Evolutionary conservation across 495 filamentous ascomycete genomes (phyloP).

Genomic region (Aspergillus bertholletiae): DNA sequence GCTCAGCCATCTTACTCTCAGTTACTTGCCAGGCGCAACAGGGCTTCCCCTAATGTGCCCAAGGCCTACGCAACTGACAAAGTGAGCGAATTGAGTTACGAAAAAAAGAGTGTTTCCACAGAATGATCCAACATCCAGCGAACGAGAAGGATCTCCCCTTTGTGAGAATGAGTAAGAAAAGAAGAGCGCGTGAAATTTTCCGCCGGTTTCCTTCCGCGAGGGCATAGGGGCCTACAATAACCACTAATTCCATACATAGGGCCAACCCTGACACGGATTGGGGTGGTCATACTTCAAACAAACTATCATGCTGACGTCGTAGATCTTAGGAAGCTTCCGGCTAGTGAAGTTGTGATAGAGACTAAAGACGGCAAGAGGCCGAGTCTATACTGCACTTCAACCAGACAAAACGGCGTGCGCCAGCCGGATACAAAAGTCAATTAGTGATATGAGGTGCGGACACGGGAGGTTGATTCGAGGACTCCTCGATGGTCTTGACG

Average conservation of each 20-base stretch:
- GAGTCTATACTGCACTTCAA: neutral
- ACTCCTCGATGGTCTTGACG: constrained; percentile 19
- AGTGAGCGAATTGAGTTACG: constrained; percentile 4
- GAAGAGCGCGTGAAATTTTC: neutral
- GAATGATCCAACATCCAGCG: neutral
- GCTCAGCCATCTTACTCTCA: constrained; percentile 19
- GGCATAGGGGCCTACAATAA: neutral
- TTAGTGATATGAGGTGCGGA: neutral
- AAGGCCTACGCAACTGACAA: neutral
- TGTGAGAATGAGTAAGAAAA: neutral
- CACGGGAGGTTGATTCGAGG: constrained; percentile 10
- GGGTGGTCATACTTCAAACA: neutral
- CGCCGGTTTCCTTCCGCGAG: neutral
- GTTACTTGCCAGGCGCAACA: constrained; percentile 7
- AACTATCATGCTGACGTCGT: constrained; percentile 39
- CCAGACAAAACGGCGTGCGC: neutral
- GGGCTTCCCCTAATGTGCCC: constrained; percentile 2
- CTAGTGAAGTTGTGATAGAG: constrained; percentile 7
- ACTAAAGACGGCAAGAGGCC: neutral
- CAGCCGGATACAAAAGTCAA: neutral
- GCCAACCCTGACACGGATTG: neutral
- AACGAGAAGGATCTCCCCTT: neutral
- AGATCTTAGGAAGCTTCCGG: constrained; percentile 18
- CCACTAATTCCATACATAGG: neutral
- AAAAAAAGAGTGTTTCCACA: neutral